Evolutionary conservation across 164 flowering plant species (phyloP).

Genomic region (Macadamia integrifolia): DNA sequence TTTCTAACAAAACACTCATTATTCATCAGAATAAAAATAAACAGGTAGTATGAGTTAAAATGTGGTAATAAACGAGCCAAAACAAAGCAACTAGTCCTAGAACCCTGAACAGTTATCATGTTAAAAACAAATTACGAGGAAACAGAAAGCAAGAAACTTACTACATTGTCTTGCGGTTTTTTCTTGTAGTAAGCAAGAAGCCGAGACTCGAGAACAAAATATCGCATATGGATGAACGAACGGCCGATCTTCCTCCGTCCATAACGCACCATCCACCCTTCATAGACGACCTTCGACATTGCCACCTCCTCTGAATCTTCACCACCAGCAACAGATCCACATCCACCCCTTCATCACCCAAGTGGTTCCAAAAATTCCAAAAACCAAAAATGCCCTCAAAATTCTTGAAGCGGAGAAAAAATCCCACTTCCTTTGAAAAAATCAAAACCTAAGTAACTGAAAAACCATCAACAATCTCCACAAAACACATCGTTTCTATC

Average conservation of each 20-base stretch:
- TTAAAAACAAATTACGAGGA: background rate
- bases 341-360: conserved; percentile 5
- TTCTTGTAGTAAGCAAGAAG: conserved; percentile 93
- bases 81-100: background rate
- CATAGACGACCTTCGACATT: conserved; percentile 81
- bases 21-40: no score
- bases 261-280: conserved; percentile 99
- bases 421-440: conserved; percentile 5
- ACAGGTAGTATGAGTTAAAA: background rate
- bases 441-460: background rate
- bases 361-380: background rate
- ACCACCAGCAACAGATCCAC: background rate
- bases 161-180: conserved; percentile 96
- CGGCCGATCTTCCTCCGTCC: conserved; percentile 97
- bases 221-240: conserved; percentile 93
- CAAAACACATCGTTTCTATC: background rate
- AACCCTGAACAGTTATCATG: background rate
- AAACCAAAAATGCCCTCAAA: conserved; percentile 4
- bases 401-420: background rate
- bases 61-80: background rate
- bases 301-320: conserved; percentile 8
- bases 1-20: no score
- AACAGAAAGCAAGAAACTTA: conserved; percentile 11
- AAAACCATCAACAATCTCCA: background rate
- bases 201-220: conserved; percentile 86